Evolutionary conservation across 768 basidiomycete species (phyloP).

Genomic region (Botryobasidium botryosum): DNA sequence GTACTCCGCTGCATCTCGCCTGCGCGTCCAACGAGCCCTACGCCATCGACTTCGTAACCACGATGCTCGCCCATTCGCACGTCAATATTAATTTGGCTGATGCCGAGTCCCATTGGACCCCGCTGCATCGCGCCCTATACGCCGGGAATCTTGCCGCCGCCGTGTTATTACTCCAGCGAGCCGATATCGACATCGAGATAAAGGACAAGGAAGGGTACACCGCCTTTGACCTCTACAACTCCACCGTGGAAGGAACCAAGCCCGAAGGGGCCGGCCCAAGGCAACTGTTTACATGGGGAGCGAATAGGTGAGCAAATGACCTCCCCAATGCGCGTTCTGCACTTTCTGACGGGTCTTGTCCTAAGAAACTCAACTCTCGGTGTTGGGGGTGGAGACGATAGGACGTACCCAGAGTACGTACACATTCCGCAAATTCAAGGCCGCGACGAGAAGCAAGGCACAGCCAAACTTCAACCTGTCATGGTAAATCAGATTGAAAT

Average conservation of each 20-base stretch:
- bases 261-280: slow-evolving; percentile 22
- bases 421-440: slow-evolving; percentile 21
- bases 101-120: slow-evolving; percentile 76
- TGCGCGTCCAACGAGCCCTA: slow-evolving; percentile 42
- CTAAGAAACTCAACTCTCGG: slow-evolving; percentile 78
- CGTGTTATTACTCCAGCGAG: slow-evolving; percentile 52
- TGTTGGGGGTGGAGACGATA: slow-evolving; percentile 60
- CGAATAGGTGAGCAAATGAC: slow-evolving; percentile 38
- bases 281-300: slow-evolving; percentile 79
- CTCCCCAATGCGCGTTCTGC: neutral
- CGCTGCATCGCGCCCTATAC: slow-evolving; percentile 78
- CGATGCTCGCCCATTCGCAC: slow-evolving; percentile 55
- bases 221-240: slow-evolving; percentile 85
- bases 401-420: slow-evolving; percentile 63
- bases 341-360: neutral
- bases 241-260: slow-evolving; percentile 61
- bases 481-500: slow-evolving; percentile 52
- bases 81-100: slow-evolving; percentile 72
- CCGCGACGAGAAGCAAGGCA: slow-evolving; percentile 20
- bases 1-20: slow-evolving; percentile 70
- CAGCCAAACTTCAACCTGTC: slow-evolving; percentile 39
- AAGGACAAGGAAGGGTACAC: slow-evolving; percentile 85
- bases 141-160: slow-evolving; percentile 54
- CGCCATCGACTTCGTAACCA: slow-evolving; percentile 59
- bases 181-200: slow-evolving; percentile 50